Evolutionary conservation across 2,329 filamentous ascomycete species (phyloP), one percentile per base, ranked within the genome.

Genomic region (Cytospora leucostoma): DNA sequence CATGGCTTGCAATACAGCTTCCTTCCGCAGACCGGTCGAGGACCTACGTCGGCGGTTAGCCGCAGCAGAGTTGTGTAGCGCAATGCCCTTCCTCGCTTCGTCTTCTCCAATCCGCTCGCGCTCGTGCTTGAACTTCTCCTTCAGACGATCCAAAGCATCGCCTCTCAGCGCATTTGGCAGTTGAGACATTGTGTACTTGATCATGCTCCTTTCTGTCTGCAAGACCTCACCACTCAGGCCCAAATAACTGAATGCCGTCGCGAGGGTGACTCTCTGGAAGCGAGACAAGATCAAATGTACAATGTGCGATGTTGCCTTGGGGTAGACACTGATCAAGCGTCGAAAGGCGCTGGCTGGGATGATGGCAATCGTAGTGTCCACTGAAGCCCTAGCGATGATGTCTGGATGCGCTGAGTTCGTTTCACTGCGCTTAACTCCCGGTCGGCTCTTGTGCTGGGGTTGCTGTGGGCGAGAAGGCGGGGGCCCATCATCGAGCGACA

Each of bases 311-410:
- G 95, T 97, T 11, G 96, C 93, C 78, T 96, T 96, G 11, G 95
- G 95, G 70, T 98, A 99, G 32, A 97, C 89, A 71, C 92, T 88
- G 57, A 96, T 99, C 59, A 99, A 80, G 10, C 96, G 88, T 59
- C 93, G 88, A 71, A 99, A 99, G 4, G 95, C 96, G 73, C 93
- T 97, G 0, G 95, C 95, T 1, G 96, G 96, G 63, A 99, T 99
- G 67, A 99, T 96, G 7, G 95, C 95, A 75, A 99, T 97, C 0
- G 96, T 99, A 0, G 95, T 99, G 73, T 99, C 96, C 32, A 96
- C 90, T 17, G 93, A 96, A 7, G 95, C 95, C 68, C 95, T 86
- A n/a, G 94, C 95, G 67, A 99, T 92, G 66, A 99, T 95, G 72
- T 99, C 95, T 12, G 95, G 95, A 76, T 99, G 95, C 0, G 92